These are phyloP conservation scores for Hypoxylon sp. DNA, from an alignment of 2,329 filamentous ascomycete genomes.

Conservation along the genomic window DNA sequence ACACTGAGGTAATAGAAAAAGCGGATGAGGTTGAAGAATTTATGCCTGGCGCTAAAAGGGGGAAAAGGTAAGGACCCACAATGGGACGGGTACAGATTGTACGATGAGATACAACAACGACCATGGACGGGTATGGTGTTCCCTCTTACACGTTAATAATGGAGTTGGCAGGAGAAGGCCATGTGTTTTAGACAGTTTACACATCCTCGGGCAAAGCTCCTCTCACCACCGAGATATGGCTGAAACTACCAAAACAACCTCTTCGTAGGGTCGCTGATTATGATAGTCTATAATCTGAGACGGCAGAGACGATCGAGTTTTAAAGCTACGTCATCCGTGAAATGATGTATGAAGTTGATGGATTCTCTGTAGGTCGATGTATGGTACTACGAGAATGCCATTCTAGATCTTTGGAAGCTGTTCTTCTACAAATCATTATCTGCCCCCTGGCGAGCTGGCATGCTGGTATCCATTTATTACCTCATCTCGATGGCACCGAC, in stretches of 20 bases:
- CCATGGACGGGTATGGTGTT: slow-evolving; percentile 1
- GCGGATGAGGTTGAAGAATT: not conserved
- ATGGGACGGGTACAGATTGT: slow-evolving; percentile 3
- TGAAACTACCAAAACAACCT: not conserved
- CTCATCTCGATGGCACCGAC: slow-evolving; percentile 5
- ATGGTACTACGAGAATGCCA: slow-evolving; percentile 15
- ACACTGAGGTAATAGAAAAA: not conserved
- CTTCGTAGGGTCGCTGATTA: not conserved
- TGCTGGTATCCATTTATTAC: slow-evolving; percentile 14
- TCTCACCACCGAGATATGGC: not conserved
- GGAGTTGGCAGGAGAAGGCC: not conserved
- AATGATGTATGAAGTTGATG: slow-evolving; percentile 23
- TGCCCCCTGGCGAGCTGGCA: slow-evolving; percentile 19
- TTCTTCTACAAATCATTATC: slow-evolving; percentile 28
- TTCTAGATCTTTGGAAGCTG: slow-evolving; percentile 20
- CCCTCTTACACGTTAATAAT: slow-evolving; percentile 2
- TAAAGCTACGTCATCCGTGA: slow-evolving; percentile 8
- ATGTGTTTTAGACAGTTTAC: not conserved
- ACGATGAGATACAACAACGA: not conserved
- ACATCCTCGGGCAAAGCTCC: too few species aligned
- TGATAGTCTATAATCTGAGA: not conserved
- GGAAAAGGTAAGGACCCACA: not conserved
- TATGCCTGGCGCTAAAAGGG: not conserved
- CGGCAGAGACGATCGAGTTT: slow-evolving; percentile 19
- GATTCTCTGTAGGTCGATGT: slow-evolving; percentile 12